phyloP scores from a whole-genome alignment of 805 yeast species.

The Kluyveromyces dobzhanskii region DNA sequence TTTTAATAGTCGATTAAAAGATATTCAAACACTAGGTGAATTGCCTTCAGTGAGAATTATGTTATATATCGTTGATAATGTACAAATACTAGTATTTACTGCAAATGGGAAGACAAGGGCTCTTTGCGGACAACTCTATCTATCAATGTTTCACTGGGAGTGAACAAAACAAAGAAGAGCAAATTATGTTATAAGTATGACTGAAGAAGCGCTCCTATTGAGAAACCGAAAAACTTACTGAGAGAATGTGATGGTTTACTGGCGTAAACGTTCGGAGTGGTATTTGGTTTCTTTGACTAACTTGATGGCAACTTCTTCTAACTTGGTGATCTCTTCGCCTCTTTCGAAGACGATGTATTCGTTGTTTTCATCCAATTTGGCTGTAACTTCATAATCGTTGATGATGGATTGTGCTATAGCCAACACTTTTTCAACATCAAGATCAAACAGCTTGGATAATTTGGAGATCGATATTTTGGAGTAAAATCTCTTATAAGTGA shows the following conservation, averaged over 20 bases:
- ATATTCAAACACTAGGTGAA: too few species aligned
- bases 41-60: background rate
- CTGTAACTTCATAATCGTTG: conserved; percentile 67
- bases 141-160: background rate
- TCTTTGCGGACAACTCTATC: background rate
- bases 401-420: conserved; percentile 69
- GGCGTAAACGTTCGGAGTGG: conserved; percentile 25
- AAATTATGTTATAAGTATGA: background rate
- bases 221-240: background rate
- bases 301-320: conserved; percentile 81
- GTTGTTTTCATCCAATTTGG: conserved; percentile 57
- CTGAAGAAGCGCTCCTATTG: background rate
- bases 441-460: conserved; percentile 58
- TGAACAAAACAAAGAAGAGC: too few species aligned
- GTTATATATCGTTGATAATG: conserved; percentile 1
- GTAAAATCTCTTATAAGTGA: conserved; percentile 72
- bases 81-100: conserved; percentile 1
- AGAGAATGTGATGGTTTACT: background rate
- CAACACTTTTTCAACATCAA: conserved; percentile 46
- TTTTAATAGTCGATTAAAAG: too few species aligned
- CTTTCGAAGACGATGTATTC: conserved; percentile 58
- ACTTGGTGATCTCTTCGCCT: conserved; percentile 71
- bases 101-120: background rate
- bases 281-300: conserved; percentile 39
- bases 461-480: conserved; percentile 62